phyloP scores from a whole-genome alignment of 2,329 filamentous ascomycete genomes.

The Monilinia polystroma region DNA sequence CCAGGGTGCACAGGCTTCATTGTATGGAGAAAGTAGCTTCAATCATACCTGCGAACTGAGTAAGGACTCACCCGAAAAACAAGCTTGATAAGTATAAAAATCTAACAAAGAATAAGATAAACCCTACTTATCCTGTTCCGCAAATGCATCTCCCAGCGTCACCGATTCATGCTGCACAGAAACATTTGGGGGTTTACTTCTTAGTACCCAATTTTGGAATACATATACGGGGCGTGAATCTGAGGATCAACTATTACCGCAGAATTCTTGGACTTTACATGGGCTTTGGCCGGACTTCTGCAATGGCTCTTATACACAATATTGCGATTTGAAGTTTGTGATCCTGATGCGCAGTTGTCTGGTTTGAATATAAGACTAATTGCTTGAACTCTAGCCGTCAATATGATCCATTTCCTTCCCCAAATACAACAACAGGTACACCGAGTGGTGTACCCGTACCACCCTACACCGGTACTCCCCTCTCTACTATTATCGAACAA shows the following conservation, averaged over 20 bases:
- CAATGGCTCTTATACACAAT: conserved; percentile 62
- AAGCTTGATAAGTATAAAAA: background rate
- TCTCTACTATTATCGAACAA: conserved; percentile 57
- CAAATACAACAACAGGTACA: conserved; percentile 61
- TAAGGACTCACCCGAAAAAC: conserved; percentile 18
- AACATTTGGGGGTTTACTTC: conserved; percentile 61
- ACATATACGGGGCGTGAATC: conserved; percentile 61
- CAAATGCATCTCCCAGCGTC: conserved; percentile 44
- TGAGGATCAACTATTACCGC: conserved; percentile 57
- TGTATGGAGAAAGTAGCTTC: conserved; percentile 35
- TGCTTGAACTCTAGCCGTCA: conserved; percentile 48
- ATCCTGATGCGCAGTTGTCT: background rate
- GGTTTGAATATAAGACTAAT: background rate
- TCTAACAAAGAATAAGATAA: conserved; percentile 28
- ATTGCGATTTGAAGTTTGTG: conserved; percentile 56
- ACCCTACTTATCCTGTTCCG: conserved; percentile 50
- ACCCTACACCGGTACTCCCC: conserved; percentile 56
- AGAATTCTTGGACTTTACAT: conserved; percentile 54
- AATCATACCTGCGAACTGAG: conserved; percentile 36
- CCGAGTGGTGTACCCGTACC: conserved; percentile 52
- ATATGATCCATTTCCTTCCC: conserved; percentile 60
- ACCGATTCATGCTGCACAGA: conserved; percentile 65
- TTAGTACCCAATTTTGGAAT: conserved; percentile 64
- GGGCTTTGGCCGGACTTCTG: conserved; percentile 48
- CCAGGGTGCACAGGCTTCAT: conserved; percentile 23